Percentiles rank a stretch among this genome's conserved stretches.
Conservation (phyloP, 768 basidiomycete species). For the Trametopsis cervina region DNA sequence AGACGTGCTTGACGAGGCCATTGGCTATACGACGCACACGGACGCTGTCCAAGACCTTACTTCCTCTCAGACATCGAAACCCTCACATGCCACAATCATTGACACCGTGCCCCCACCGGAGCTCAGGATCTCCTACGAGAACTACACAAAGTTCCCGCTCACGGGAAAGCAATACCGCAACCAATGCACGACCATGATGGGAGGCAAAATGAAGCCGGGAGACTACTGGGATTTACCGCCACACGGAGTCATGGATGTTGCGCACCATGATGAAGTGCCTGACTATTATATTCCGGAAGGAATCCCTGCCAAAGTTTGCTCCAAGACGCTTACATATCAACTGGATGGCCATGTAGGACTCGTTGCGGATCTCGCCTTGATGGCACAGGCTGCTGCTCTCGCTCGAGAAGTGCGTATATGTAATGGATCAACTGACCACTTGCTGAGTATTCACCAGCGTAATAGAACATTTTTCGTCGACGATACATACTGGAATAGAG, state of each 20-base stretch:
- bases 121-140: constrained; percentile 43
- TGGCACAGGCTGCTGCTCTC: constrained; percentile 60
- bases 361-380: constrained; percentile 55
- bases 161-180: constrained; percentile 46
- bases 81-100: constrained; percentile 15
- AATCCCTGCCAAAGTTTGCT: constrained; percentile 30
- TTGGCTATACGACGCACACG: constrained; percentile 26
- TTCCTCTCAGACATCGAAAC: constrained; percentile 6
- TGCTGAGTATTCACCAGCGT: constrained; percentile 29
- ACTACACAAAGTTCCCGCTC: constrained; percentile 53
- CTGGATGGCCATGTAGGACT: constrained; percentile 61
- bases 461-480: constrained; percentile 63
- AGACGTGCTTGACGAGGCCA: constrained; percentile 37
- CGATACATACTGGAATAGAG: constrained; percentile 69
- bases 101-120: constrained; percentile 15
- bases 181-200: constrained; percentile 47
- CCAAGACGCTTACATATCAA: constrained; percentile 66
- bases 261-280: constrained; percentile 23
- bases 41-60: constrained; percentile 11
- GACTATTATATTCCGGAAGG: constrained; percentile 21
- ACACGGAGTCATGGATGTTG: constrained; percentile 24
- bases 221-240: constrained; percentile 41
- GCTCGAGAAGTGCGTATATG: constrained; percentile 49
- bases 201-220: constrained; percentile 37
- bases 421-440: not conserved